A percentile compares a stretch with the other conserved stretches of the same genome.
Conservation (phyloP, 306 rosid species). For the Casuarina equisetifolia region DNA sequence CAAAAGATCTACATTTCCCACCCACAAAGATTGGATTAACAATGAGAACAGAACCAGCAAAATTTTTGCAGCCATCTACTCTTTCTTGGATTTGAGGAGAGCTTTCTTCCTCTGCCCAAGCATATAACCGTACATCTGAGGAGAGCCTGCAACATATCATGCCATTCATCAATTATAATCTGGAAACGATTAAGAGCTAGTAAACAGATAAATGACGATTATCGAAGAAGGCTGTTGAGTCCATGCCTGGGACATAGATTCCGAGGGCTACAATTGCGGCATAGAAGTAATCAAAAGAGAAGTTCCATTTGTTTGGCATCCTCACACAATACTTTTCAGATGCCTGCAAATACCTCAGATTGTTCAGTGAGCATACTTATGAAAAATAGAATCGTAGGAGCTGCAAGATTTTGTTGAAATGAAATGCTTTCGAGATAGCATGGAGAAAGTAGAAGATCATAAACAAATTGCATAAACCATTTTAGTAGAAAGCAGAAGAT, state of each 20-base stretch:
- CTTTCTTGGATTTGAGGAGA: conserved; percentile 59
- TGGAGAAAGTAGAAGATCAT: not conserved
- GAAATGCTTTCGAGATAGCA: not conserved
- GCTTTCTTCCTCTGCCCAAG: conserved; percentile 77
- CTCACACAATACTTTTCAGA: conserved; percentile 67
- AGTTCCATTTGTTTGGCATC: conserved; percentile 91
- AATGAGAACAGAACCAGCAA: conserved; percentile 16
- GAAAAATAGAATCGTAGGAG: conserved; percentile 6
- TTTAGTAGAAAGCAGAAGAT: not conserved
- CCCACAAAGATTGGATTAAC: conserved; percentile 19
- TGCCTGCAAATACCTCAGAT: conserved; percentile 42
- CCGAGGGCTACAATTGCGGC: conserved; percentile 45
- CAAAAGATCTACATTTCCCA: not conserved
- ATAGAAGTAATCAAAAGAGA: conserved; percentile 67
- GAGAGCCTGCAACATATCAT: conserved; percentile 56
- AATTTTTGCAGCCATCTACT: conserved; percentile 26
- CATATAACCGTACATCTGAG: conserved; percentile 75
- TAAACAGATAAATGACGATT: not conserved
- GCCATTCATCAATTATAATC: conserved; percentile 19
- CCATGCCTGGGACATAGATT: conserved; percentile 69
- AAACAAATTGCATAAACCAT: not conserved
- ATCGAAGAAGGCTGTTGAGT: conserved; percentile 24
- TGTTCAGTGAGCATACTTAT: conserved; percentile 1
- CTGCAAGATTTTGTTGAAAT: conserved; percentile 1
- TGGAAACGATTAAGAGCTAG: conserved; percentile 9